Percentiles rank a stretch among this genome's conserved stretches.
These are phyloP conservation scores for Fennellomyces sp. DNA, from an alignment of 371 early-diverging fungal genomes.

Conservation along the genomic window DNA sequence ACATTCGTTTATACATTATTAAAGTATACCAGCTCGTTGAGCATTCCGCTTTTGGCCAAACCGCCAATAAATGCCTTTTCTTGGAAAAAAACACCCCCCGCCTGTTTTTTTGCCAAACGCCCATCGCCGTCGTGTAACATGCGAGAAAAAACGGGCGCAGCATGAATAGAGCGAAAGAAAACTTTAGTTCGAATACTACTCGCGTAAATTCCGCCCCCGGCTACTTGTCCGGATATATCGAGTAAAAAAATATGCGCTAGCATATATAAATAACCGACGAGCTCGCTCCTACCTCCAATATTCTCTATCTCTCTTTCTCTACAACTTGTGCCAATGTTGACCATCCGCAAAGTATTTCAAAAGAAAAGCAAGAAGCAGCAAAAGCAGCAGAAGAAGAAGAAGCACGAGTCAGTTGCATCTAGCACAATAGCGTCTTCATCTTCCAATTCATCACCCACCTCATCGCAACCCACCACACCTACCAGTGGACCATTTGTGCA, in stretches of 20 bases:
- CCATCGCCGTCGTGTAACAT: too few relatives aligned
- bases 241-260: too few relatives aligned
- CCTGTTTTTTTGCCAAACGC: too few relatives aligned
- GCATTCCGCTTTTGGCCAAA: too few relatives aligned
- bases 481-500: constrained; percentile 16
- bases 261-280: neutral
- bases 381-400: constrained; percentile 1
- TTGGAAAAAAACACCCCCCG: neutral
- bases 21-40: too few relatives aligned
- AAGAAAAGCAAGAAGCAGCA: too few relatives aligned
- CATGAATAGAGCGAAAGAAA: too few relatives aligned
- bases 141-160: constrained; percentile 3
- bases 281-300: neutral
- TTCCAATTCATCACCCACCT: constrained; percentile 16
- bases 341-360: neutral
- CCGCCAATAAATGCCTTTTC: too few relatives aligned
- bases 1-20: too few relatives aligned
- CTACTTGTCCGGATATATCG: too few relatives aligned
- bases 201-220: too few relatives aligned
- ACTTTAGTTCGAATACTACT: too few relatives aligned
- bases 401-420: neutral
- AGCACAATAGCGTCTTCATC: constrained; percentile 11
- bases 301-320: neutral
- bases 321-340: neutral
- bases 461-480: constrained; percentile 29